A percentile compares a stretch with the other conserved stretches of the same genome.
Evolutionary conservation across 345 rosid genomes (phyloP).

Genomic region (Kernera saxatilis): DNA sequence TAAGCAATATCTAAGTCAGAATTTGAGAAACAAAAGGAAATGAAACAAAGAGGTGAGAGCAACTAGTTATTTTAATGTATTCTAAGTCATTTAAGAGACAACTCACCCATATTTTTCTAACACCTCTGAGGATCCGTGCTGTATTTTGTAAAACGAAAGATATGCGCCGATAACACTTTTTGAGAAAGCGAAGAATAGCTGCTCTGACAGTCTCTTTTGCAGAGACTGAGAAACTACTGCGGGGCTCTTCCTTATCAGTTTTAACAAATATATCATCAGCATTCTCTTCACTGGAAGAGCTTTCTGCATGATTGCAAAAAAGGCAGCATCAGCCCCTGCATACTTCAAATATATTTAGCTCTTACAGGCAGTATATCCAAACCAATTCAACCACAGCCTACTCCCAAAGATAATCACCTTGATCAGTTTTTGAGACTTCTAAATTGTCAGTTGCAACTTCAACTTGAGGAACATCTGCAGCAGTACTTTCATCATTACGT

Average conservation of each 20-base stretch:
- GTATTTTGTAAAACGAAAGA: slow-evolving; percentile 56
- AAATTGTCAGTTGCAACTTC: slow-evolving; percentile 33
- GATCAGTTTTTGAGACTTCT: slow-evolving; percentile 42
- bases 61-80: not conserved
- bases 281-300: slow-evolving; percentile 38
- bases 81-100: not conserved
- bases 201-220: slow-evolving; percentile 78
- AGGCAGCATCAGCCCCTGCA: slow-evolving; percentile 46
- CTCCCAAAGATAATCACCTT: slow-evolving; percentile 43
- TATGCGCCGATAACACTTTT: slow-evolving; percentile 69
- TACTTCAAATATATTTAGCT: slow-evolving; percentile 40
- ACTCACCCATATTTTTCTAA: slow-evolving; percentile 80
- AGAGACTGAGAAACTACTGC: slow-evolving; percentile 45
- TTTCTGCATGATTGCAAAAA: slow-evolving; percentile 46
- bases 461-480: slow-evolving; percentile 32
- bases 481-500: slow-evolving; percentile 42
- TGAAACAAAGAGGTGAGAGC: slow-evolving; percentile 6
- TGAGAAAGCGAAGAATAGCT: slow-evolving; percentile 53
- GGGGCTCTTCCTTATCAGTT: slow-evolving; percentile 53
- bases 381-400: slow-evolving; percentile 53
- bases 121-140: slow-evolving; percentile 43
- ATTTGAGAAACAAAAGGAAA: slow-evolving; percentile 4
- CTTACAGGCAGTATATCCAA: slow-evolving; percentile 43
- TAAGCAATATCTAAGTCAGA: not conserved
- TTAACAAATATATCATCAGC: slow-evolving; percentile 38